phyloP scores from a whole-genome alignment of 1,284 basidiomycete species.

The Boletus smithii region DNA sequence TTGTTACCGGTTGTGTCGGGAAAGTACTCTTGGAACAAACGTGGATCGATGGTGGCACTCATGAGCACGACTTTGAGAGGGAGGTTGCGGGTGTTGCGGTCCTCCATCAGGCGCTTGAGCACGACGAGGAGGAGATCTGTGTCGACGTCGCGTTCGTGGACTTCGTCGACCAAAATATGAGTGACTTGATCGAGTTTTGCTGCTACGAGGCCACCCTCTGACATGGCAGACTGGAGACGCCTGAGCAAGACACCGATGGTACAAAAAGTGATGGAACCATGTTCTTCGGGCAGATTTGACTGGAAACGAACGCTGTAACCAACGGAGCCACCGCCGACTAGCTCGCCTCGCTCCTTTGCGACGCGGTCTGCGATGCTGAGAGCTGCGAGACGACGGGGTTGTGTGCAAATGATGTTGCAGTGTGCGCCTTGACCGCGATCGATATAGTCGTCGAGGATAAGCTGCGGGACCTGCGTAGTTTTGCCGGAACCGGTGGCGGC shows the following conservation, averaged over 20 bases:
- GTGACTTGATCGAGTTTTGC: conserved; percentile 76
- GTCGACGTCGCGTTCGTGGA: conserved; percentile 94
- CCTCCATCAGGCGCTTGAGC: conserved; percentile 79
- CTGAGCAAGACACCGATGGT: conserved; percentile 92
- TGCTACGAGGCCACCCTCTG: conserved; percentile 36
- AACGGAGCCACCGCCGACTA: conserved; percentile 64
- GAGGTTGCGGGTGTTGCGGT: conserved; percentile 69
- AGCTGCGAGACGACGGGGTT: conserved; percentile 90
- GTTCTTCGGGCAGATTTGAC: conserved; percentile 70
- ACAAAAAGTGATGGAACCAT: conserved; percentile 91
- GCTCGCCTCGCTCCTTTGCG: conserved; percentile 84
- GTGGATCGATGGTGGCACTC: conserved; percentile 94
- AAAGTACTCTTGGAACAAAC: conserved; percentile 89
- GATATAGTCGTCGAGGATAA: conserved; percentile 87
- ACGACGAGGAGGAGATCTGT: conserved; percentile 92
- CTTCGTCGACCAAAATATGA: conserved; percentile 94
- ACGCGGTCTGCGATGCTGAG: conserved; percentile 93
- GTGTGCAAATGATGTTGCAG: conserved; percentile 93
- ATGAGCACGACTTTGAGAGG: conserved; percentile 91
- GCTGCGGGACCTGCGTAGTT: conserved; percentile 93
- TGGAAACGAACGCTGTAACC: conserved; percentile 97
- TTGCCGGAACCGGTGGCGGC: conserved; percentile 96
- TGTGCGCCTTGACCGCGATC: conserved; percentile 73
- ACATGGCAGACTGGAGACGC: conserved; percentile 78
- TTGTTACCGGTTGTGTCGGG: conserved; percentile 57